Percentiles rank a stretch among this genome's conserved stretches.
These are phyloP conservation scores for Micractinium conductrix DNA, from an alignment of 139 green algal species.

Conservation along the genomic window DNA sequence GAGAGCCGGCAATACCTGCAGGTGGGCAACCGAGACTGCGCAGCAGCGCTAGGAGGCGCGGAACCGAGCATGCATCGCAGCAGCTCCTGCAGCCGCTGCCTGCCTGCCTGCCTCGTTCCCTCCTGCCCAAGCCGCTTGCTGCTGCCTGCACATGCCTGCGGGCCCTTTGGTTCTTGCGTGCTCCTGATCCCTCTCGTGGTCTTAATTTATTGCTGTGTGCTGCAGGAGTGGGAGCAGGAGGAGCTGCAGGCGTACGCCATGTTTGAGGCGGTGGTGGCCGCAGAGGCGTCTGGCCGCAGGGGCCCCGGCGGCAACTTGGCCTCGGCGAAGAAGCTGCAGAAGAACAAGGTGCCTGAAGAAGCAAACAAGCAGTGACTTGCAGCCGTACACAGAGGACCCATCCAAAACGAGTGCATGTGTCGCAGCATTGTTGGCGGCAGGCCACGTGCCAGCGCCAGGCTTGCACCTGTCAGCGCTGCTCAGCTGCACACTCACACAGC, in stretches of 20 bases:
- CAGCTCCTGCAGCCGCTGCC: too few relatives aligned
- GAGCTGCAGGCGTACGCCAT: slow-evolving; percentile 34
- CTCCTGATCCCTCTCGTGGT: not conserved
- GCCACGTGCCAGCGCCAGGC: too few relatives aligned
- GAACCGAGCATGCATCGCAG: too few relatives aligned
- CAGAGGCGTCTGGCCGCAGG: not conserved
- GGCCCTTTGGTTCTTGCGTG: not conserved
- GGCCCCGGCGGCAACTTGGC: not conserved
- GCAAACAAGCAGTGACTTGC: too few relatives aligned
- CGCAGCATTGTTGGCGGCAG: not conserved
- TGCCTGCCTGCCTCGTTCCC: too few relatives aligned
- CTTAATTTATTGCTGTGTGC: not conserved
- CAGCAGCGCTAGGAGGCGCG: too few relatives aligned
- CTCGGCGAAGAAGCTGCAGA: slow-evolving; percentile 28
- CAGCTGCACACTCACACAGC: not conserved
- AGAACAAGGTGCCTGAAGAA: too few relatives aligned
- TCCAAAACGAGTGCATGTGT: too few relatives aligned
- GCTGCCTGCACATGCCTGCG: not conserved
- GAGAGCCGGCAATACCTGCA: slow-evolving; percentile 23
- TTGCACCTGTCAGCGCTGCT: not conserved
- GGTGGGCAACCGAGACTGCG: too few relatives aligned
- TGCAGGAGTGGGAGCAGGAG: slow-evolving; percentile 32
- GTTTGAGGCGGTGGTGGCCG: slow-evolving; percentile 42
- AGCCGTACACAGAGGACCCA: too few relatives aligned
- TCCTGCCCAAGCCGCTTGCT: too few relatives aligned